Conservation (phyloP, 2,329 filamentous ascomycete species). For the Diaporthe nobilis region DNA sequence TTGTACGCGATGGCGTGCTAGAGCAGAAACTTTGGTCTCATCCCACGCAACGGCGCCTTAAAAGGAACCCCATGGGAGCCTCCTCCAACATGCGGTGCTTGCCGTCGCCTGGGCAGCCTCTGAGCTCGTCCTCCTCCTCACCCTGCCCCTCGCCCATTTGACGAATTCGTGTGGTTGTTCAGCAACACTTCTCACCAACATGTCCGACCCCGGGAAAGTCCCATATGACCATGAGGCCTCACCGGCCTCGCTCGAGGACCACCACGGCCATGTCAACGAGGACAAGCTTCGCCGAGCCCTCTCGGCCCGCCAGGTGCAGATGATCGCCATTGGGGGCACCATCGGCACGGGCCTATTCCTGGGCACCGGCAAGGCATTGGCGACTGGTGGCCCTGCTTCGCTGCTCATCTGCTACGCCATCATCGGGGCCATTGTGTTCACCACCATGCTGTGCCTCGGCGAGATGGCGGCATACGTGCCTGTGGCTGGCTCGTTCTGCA, state of each 20-base stretch:
- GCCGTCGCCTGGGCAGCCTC: slow-evolving; percentile 16
- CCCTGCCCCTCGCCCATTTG: background rate
- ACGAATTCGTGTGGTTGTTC: background rate
- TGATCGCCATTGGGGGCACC: slow-evolving; percentile 74
- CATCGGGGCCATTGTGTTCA: slow-evolving; percentile 69
- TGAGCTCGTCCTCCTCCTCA: background rate
- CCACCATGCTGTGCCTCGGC: slow-evolving; percentile 71
- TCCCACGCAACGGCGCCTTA: slow-evolving; percentile 1
- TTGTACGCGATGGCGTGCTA: slow-evolving; percentile 16
- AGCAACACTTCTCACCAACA: background rate
- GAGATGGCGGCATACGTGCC: slow-evolving; percentile 73
- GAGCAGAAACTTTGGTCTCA: slow-evolving; percentile 9
- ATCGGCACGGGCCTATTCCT: slow-evolving; percentile 75
- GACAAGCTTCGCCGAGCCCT: slow-evolving; percentile 69
- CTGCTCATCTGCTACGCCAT: slow-evolving; percentile 71
- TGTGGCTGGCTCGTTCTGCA: slow-evolving; percentile 68
- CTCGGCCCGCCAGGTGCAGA: slow-evolving; percentile 75
- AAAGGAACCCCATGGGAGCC: background rate
- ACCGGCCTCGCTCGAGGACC: slow-evolving; percentile 44
- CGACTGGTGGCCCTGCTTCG: slow-evolving; percentile 71
- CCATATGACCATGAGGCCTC: slow-evolving; percentile 12
- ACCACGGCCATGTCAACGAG: slow-evolving; percentile 23
- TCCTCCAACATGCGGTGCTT: background rate
- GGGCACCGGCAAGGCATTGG: slow-evolving; percentile 72
- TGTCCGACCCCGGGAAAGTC: slow-evolving; percentile 9